Evolutionary conservation across 73 alveolate species (phyloP), one percentile per base, ranked within the genome.

Genomic region (Paramecium octaurelia): DNA sequence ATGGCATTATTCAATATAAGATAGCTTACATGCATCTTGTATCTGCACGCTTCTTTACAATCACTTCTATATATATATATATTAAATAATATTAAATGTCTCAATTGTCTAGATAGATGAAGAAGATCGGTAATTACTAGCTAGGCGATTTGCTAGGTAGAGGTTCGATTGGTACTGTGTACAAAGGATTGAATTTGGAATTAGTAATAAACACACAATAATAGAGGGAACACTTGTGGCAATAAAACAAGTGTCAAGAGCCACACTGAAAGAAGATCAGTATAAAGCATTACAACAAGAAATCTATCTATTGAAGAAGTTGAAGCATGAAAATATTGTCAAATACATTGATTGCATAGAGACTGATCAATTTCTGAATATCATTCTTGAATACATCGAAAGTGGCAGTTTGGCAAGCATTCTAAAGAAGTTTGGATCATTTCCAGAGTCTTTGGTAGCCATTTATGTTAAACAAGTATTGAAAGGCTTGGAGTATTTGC

Each of bases 151-250:
- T 92, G 89, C 95, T 98, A 27, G 99, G 99, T 38, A 93, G 96
- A 93, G 99, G 99, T 31, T 99, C 99, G 57, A 95, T 96, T 35
- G 99, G 99, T 8, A 97, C 97, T 84, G 99, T 98, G 10, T 98
- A 94, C 87, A 98, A 98, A 95, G 99, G 98, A 9, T 93, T 96
- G 38, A 97, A 98, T 92, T 83, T 95, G 7, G 98, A 97, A 94
- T 96, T 97, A 4, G 87, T 73, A 73, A 20, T 8, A 20, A 73
- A 35, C 59, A 29, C 57, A 73, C 46, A 29, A 29, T 20, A 73
- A 73, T 34, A 38, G 34, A 38, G 87, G 99, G 99, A 3, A 93
- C 97, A 76, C 88, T 96, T 14, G 99, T 98, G 46, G 99, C 99
- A 20, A 98, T 98, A 34, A 98, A 98, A 86, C 98, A 96, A 92